These are phyloP conservation scores for Evansstolkia leycettana DNA, from an alignment of 495 filamentous ascomycete genomes.

Conservation along the genomic window DNA sequence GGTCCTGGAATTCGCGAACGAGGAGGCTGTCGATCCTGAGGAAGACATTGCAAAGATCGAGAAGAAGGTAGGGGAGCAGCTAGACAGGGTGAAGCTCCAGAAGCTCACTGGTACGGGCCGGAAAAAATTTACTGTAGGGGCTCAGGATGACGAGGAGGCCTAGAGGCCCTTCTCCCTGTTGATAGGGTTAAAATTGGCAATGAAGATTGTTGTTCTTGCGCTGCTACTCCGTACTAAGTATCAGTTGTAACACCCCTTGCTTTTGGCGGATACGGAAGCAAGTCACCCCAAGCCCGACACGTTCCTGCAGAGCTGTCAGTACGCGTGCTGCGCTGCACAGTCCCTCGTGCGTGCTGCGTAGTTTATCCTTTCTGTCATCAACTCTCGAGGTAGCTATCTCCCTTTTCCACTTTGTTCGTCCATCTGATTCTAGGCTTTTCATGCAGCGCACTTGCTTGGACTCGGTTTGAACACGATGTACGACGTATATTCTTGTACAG, in stretches of 20 bases:
- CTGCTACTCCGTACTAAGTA: too few species aligned
- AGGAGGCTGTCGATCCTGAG: constrained; percentile 80
- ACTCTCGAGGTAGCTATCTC: neutral
- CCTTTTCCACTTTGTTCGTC: neutral
- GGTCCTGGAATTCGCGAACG: constrained; percentile 79
- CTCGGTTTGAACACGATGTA: constrained; percentile 5
- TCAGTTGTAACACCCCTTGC: constrained; percentile 27
- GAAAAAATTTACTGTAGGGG: constrained; percentile 77
- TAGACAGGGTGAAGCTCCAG: constrained; percentile 77
- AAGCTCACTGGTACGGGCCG: constrained; percentile 69
- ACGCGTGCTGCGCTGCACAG: constrained; percentile 1
- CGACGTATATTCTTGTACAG: constrained; percentile 4
- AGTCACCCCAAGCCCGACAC: constrained; percentile 4
- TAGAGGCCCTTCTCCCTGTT: constrained; percentile 31
- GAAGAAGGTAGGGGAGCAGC: constrained; percentile 80
- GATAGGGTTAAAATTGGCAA: constrained; percentile 14
- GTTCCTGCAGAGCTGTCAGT: constrained; percentile 22
- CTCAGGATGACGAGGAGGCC: constrained; percentile 51
- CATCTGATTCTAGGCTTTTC: neutral
- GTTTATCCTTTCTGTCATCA: too few species aligned
- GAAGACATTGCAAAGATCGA: constrained; percentile 94
- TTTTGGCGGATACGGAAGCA: constrained; percentile 10
- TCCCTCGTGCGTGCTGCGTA: neutral
- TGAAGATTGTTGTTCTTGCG: constrained; percentile 1
- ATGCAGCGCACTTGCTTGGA: neutral